These are phyloP conservation scores for Exophiala alcalophila DNA, from an alignment of 2,329 filamentous ascomycete species.

Conservation along the genomic window DNA sequence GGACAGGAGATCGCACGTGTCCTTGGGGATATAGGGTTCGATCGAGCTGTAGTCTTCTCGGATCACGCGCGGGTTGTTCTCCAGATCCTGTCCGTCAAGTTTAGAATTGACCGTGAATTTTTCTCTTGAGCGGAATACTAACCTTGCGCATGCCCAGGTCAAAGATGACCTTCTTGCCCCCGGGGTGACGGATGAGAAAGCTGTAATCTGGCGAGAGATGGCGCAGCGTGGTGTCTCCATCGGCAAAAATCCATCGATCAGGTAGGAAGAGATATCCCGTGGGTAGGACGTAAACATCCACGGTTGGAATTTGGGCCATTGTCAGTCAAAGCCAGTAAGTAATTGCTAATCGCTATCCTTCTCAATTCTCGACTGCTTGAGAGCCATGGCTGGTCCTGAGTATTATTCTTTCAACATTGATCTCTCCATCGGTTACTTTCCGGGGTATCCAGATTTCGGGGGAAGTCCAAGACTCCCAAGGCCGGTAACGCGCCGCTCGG, in stretches of 20 bases:
- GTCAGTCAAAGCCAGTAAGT: neutral
- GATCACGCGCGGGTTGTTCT: slow-evolving; percentile 14
- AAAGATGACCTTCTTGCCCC: slow-evolving; percentile 11
- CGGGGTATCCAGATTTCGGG: too few species aligned
- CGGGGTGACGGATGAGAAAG: slow-evolving; percentile 10
- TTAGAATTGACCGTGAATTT: neutral
- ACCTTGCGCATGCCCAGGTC: slow-evolving; percentile 15
- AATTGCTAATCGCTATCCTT: too few species aligned
- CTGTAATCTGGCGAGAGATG: slow-evolving; percentile 15
- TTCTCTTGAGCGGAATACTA: neutral
- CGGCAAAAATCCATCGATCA: slow-evolving; percentile 13
- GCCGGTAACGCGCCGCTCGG: too few species aligned
- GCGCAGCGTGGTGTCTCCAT: slow-evolving; percentile 4
- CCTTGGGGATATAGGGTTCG: slow-evolving; percentile 14
- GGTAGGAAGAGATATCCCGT: slow-evolving; percentile 14
- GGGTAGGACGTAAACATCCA: slow-evolving; percentile 9
- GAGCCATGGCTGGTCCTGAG: too few species aligned
- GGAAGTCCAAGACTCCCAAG: too few species aligned
- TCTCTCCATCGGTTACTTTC: too few species aligned
- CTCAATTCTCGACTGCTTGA: too few species aligned
- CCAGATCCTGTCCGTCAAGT: slow-evolving; percentile 11
- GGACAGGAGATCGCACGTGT: slow-evolving; percentile 9
- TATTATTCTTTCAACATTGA: too few species aligned
- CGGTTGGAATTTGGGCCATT: slow-evolving; percentile 3
- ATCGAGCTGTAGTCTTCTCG: slow-evolving; percentile 12